Conservation (phyloP, 139 green algal species). For the Chlorella sp. region DNA sequence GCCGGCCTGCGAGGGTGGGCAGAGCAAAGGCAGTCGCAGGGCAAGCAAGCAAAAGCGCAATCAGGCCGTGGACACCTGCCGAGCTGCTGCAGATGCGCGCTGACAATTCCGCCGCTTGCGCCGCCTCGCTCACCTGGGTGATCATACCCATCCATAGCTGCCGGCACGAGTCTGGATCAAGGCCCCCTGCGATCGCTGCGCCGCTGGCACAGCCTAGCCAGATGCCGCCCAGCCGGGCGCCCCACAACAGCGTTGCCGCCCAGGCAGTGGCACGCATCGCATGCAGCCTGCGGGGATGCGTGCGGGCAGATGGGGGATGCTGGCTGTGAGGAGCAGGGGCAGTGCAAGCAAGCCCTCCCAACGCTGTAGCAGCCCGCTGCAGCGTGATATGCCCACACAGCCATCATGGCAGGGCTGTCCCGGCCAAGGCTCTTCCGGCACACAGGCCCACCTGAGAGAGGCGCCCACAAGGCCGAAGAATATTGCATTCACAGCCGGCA, state of each 20-base stretch:
- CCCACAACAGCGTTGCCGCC: constrained; percentile 58
- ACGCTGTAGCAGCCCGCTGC: too few species aligned
- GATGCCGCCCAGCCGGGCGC: constrained; percentile 64
- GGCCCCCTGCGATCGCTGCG: too few species aligned
- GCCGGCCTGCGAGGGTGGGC: constrained; percentile 55
- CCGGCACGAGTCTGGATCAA: constrained; percentile 47
- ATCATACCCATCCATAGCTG: constrained; percentile 83
- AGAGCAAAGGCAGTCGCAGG: too few species aligned
- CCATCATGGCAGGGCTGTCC: too few species aligned
- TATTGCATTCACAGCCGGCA: constrained; percentile 71
- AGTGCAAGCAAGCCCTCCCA: too few species aligned
- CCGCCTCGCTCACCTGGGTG: constrained; percentile 64
- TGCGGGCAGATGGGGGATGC: too few species aligned
- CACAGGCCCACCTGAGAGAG: constrained; percentile 61
- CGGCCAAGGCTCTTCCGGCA: too few species aligned
- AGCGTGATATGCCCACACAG: too few species aligned
- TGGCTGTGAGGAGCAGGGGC: background rate
- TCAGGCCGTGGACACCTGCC: background rate
- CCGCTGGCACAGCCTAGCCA: constrained; percentile 60
- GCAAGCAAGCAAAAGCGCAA: background rate
- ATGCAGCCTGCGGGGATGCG: background rate
- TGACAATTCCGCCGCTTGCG: background rate
- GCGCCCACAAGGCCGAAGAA: constrained; percentile 89
- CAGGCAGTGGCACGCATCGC: background rate
- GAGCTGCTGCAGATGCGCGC: background rate